A percentile compares a stretch with the other conserved stretches of the same genome.
Conservation (phyloP, 108 stramenopile species). For the Ochromonas danica region DNA sequence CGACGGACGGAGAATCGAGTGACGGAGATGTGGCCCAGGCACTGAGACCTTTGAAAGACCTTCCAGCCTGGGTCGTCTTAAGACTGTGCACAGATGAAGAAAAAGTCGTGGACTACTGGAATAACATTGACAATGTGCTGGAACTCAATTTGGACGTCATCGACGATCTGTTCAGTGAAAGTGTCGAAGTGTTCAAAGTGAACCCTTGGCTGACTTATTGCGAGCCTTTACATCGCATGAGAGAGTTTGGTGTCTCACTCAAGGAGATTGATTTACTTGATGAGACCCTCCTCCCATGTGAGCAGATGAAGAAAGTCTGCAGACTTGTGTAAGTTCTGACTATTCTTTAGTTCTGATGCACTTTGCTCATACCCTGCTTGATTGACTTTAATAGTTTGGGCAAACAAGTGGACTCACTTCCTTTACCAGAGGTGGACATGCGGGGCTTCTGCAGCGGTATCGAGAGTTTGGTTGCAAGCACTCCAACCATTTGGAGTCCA, state of each 20-base stretch:
- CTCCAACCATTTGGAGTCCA: too few relatives aligned
- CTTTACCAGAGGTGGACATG: neutral
- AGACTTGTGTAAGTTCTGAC: neutral
- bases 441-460: neutral
- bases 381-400: too few relatives aligned
- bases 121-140: slow-evolving; percentile 70
- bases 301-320: neutral
- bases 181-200: slow-evolving; percentile 67
- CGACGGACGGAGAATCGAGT: slow-evolving; percentile 78
- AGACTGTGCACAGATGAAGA: slow-evolving; percentile 84
- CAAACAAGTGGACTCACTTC: too few relatives aligned
- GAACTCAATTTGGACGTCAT: slow-evolving; percentile 76
- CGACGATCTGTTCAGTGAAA: slow-evolving; percentile 76
- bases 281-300: slow-evolving; percentile 44
- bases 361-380: too few relatives aligned
- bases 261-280: slow-evolving; percentile 78
- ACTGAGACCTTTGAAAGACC: slow-evolving; percentile 65
- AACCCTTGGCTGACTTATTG: slow-evolving; percentile 84
- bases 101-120: slow-evolving; percentile 72
- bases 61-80: slow-evolving; percentile 77
- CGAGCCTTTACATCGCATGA: slow-evolving; percentile 71
- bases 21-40: slow-evolving; percentile 57
- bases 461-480: neutral
- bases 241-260: slow-evolving; percentile 78
- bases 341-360: too few relatives aligned